Conservation (phyloP, 192 early-diverging fungal genomes). For the Cladochytrium replicatum region DNA sequence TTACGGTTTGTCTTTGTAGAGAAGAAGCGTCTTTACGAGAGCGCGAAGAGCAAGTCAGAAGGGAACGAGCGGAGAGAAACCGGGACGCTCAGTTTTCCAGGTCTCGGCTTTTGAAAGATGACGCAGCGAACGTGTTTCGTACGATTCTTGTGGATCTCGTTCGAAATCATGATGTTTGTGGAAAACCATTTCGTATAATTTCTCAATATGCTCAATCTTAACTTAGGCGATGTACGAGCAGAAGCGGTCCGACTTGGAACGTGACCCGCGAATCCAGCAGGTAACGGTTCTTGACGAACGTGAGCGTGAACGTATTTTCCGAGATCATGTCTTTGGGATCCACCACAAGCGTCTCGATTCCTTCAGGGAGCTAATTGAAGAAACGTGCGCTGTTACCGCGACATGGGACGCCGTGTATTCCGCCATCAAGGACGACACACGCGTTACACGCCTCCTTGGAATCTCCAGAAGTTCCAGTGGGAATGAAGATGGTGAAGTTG, state of each 20-base stretch:
- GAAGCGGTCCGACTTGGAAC: constrained; percentile 22
- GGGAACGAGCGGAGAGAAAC: constrained; percentile 21
- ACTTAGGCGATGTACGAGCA: too few relatives aligned
- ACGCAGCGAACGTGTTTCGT: constrained; percentile 32
- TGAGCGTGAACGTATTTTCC: constrained; percentile 27
- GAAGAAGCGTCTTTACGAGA: constrained; percentile 46
- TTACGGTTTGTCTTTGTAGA: constrained; percentile 12
- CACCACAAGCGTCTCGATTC: constrained; percentile 28
- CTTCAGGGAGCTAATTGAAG: constrained; percentile 30
- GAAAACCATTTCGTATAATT: too few relatives aligned
- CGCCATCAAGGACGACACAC: constrained; percentile 26
- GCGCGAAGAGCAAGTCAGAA: constrained; percentile 42
- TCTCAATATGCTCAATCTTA: too few relatives aligned
- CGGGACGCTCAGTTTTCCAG: constrained; percentile 27
- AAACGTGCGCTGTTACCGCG: constrained; percentile 28
- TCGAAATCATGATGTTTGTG: constrained; percentile 33
- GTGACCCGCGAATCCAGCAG: constrained; percentile 32
- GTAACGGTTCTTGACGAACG: constrained; percentile 15
- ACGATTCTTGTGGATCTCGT: constrained; percentile 41
- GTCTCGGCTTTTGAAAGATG: constrained; percentile 19
- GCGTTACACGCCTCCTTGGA: constrained; percentile 22
- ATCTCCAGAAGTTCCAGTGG: too few relatives aligned
- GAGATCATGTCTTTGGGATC: constrained; percentile 25
- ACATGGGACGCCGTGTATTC: constrained; percentile 27
- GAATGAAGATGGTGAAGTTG: not conserved